phyloP scores from a whole-genome alignment of 2,329 filamentous ascomycete species.

The Penicillium sp. region DNA sequence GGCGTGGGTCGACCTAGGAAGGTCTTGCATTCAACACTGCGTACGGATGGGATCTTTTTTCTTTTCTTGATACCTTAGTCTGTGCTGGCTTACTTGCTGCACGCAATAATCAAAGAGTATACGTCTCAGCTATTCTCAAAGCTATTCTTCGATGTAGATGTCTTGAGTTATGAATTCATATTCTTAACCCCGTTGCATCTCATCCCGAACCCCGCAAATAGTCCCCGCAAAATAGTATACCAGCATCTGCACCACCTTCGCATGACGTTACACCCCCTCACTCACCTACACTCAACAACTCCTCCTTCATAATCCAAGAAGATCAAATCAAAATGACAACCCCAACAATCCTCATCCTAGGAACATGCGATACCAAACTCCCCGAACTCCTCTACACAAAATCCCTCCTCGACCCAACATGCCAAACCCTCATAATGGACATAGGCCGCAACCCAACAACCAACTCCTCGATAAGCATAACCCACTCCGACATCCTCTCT shows the following conservation, averaged over 20 bases:
- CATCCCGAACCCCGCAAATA: neutral
- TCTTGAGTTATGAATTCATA: too few relatives aligned
- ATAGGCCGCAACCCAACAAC: slow-evolving; percentile 47
- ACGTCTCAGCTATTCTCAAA: neutral
- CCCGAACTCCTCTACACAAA: slow-evolving; percentile 55
- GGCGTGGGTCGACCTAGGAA: slow-evolving; percentile 31
- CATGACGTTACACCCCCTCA: neutral
- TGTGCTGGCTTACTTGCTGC: slow-evolving; percentile 7
- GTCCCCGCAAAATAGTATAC: neutral
- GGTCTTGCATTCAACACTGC: slow-evolving; percentile 39
- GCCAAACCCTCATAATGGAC: slow-evolving; percentile 49
- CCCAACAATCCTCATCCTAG: slow-evolving; percentile 51
- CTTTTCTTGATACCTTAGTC: slow-evolving; percentile 23
- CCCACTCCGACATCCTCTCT: slow-evolving; percentile 41
- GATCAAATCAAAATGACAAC: slow-evolving; percentile 3
- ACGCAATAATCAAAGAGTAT: neutral
- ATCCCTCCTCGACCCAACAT: slow-evolving; percentile 28
- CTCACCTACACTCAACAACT: neutral
- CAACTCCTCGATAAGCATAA: slow-evolving; percentile 47
- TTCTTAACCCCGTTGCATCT: too few relatives aligned
- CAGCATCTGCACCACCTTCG: neutral
- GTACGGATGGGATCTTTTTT: slow-evolving; percentile 24
- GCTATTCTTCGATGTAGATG: neutral
- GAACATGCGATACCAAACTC: slow-evolving; percentile 62
- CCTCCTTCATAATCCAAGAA: neutral